These are phyloP conservation scores for Xylariaceae sp. DNA, from an alignment of 2,329 filamentous ascomycete genomes.

Conservation along the genomic window DNA sequence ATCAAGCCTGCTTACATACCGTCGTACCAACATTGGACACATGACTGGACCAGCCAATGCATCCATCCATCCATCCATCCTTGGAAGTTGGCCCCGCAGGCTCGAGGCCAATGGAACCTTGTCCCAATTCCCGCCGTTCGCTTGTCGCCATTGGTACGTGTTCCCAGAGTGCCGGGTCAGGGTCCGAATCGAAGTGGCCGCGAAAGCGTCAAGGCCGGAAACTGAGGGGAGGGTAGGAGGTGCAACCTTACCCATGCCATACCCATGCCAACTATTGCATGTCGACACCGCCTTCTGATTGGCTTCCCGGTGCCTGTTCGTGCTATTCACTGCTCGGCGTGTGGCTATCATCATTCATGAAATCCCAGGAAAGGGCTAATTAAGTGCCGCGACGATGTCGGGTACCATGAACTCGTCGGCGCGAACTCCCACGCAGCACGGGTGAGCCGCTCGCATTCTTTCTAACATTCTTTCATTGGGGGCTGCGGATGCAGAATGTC, in stretches of 20 bases:
- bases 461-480: constrained; percentile 20
- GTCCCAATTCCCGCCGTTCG: constrained; percentile 15
- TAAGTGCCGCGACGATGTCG: too few species aligned
- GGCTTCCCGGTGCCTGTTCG: neutral
- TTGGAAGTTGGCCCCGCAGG: constrained; percentile 9
- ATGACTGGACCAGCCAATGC: neutral
- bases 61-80: constrained; percentile 1
- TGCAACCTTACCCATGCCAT: neutral
- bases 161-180: constrained; percentile 17
- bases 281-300: neutral
- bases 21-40: neutral
- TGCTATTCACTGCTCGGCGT: neutral
- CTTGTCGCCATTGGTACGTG: constrained; percentile 16
- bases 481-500: constrained; percentile 11
- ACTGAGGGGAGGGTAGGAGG: neutral
- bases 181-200: neutral
- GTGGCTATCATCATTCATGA: neutral
- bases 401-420: neutral
- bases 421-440: constrained; percentile 9
- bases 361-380: too few species aligned
- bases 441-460: constrained; percentile 18
- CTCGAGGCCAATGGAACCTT: constrained; percentile 6
- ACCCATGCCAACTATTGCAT: neutral
- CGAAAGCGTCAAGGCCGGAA: neutral
- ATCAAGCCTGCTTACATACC: neutral